A percentile compares a stretch with the other conserved stretches of the same genome.
Evolutionary conservation across 78 protist genomes (phyloP).

Genomic region (Blattamonas nauphoetae): DNA sequence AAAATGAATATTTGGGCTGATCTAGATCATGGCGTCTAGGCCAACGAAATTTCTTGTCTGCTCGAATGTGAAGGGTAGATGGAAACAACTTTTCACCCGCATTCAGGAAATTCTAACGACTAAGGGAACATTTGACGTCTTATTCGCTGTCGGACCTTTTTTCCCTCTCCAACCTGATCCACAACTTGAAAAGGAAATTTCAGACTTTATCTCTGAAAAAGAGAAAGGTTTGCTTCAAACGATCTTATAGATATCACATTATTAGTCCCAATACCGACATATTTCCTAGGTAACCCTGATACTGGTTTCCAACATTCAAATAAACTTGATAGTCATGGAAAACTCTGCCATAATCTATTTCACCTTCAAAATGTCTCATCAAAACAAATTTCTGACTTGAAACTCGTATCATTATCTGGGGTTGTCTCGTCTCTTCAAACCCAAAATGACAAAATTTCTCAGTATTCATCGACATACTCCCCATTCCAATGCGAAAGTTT

Average conservation of each 20-base stretch:
- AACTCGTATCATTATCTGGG: not conserved
- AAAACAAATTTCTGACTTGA: not conserved
- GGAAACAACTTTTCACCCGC: not conserved
- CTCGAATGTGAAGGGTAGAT: not conserved
- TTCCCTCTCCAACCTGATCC: not conserved
- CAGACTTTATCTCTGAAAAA: not conserved
- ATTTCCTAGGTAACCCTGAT: not conserved
- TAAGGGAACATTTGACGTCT: not conserved
- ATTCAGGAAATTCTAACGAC: not conserved
- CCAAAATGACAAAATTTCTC: not conserved
- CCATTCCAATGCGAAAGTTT: not conserved
- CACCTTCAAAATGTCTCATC: not conserved
- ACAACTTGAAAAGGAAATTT: not conserved
- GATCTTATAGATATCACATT: not conserved
- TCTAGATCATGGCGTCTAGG: too few species aligned
- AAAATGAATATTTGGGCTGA: too few species aligned
- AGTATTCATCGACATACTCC: not conserved
- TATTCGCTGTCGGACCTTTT: not conserved
- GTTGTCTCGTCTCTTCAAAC: not conserved
- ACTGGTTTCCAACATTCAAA: not conserved
- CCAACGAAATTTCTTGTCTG: not conserved
- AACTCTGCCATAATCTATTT: not conserved
- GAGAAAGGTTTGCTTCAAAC: not conserved
- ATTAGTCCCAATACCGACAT: not conserved
- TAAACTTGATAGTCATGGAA: not conserved